Percentiles rank a stretch among this genome's conserved stretches.
These are phyloP conservation scores for Irpex rosettiformis DNA, from an alignment of 1,284 basidiomycete species.

Conservation along the genomic window DNA sequence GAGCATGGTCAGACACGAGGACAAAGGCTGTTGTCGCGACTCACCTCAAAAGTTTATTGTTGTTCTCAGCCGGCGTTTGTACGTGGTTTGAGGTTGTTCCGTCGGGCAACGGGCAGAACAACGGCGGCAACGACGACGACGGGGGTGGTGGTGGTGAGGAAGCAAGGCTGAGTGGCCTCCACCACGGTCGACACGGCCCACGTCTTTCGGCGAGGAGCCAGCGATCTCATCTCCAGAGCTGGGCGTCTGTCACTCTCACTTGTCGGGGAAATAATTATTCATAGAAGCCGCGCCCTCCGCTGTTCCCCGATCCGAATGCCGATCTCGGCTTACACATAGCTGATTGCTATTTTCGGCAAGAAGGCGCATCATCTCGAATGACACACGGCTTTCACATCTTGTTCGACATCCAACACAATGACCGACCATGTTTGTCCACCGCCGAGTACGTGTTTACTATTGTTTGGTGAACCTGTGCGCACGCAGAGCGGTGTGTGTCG, in stretches of 20 bases:
- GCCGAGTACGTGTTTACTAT: too few relatives aligned
- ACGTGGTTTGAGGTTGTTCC: neutral
- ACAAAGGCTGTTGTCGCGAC: slow-evolving; percentile 20
- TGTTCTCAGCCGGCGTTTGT: slow-evolving; percentile 19
- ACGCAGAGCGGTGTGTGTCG: too few relatives aligned
- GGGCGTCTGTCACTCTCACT: neutral
- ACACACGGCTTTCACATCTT: neutral
- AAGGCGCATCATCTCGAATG: too few relatives aligned
- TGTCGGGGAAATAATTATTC: neutral
- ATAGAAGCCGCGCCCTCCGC: neutral
- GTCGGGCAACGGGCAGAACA: neutral
- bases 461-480: too few relatives aligned
- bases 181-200: neutral
- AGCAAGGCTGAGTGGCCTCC: neutral
- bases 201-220: neutral
- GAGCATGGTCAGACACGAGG: slow-evolving; percentile 16
- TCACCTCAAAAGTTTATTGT: slow-evolving; percentile 23
- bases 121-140: neutral
- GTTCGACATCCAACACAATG: neutral
- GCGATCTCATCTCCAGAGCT: neutral
- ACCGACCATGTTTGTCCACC: neutral
- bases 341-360: neutral
- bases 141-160: neutral
- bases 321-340: neutral
- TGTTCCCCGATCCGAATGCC: neutral